Conservation (phyloP, 2,329 filamentous ascomycete genomes). For the Hortaea werneckii region DNA sequence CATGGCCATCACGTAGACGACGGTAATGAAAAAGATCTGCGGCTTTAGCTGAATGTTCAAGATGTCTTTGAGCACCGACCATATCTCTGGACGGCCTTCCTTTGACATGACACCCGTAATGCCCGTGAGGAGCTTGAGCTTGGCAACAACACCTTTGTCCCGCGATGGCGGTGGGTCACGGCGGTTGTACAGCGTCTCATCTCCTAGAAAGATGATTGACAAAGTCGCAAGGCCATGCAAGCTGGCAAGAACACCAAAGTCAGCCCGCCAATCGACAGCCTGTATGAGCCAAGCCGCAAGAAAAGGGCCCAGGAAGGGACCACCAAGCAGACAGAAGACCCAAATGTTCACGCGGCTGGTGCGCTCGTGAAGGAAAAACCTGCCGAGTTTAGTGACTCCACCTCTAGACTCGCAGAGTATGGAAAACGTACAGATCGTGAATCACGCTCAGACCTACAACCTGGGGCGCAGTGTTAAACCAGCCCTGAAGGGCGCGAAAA, state of each 20-base stretch:
- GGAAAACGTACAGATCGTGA: slow-evolving; percentile 21
- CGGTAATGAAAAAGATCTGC: slow-evolving; percentile 6
- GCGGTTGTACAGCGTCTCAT: slow-evolving; percentile 28
- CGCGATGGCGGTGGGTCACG: background rate
- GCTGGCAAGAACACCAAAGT: slow-evolving; percentile 5
- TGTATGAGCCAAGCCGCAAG: slow-evolving; percentile 8
- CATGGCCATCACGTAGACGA: slow-evolving; percentile 14
- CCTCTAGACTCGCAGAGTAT: too few relatives aligned
- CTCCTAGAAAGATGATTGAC: slow-evolving; percentile 19
- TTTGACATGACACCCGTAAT: slow-evolving; percentile 1
- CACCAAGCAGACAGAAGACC: slow-evolving; percentile 18
- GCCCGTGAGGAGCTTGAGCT: slow-evolving; percentile 3
- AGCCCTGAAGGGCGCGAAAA: slow-evolving; percentile 19
- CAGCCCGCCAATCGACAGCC: slow-evolving; percentile 5
- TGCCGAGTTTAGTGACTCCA: background rate
- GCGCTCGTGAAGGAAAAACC: background rate
- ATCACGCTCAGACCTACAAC: slow-evolving; percentile 21
- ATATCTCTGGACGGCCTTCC: background rate
- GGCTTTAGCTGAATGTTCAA: slow-evolving; percentile 6
- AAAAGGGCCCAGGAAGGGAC: slow-evolving; percentile 9
- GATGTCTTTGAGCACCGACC: slow-evolving; percentile 4
- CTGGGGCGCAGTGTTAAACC: slow-evolving; percentile 20
- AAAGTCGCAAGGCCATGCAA: slow-evolving; percentile 10
- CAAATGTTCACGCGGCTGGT: slow-evolving; percentile 9
- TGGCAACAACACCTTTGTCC: background rate